Conservation (phyloP, 306 rosid genomes). For the Begonia peltatifolia region DNA sequence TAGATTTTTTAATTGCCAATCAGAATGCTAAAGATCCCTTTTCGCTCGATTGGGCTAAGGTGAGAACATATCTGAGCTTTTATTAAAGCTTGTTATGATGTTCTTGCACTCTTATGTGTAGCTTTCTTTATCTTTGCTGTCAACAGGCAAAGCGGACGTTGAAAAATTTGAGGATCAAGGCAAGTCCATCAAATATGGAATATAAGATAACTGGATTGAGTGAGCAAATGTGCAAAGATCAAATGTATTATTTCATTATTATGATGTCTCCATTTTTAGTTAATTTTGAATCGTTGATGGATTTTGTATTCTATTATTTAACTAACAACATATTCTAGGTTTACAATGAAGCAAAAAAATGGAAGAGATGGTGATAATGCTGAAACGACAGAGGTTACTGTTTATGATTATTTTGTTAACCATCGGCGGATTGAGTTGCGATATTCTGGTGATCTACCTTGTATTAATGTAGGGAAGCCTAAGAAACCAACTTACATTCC, state of each 20-base stretch:
- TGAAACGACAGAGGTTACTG: conserved; percentile 44
- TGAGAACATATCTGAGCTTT: conserved; percentile 9
- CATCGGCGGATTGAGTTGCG: conserved; percentile 38
- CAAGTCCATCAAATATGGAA: conserved; percentile 55
- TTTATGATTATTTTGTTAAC: conserved; percentile 67
- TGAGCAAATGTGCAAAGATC: conserved; percentile 64
- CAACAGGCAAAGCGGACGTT: conserved; percentile 68
- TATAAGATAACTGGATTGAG: conserved; percentile 83
- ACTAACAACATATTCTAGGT: conserved; percentile 22
- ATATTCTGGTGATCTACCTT: conserved; percentile 65
- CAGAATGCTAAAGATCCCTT: conserved; percentile 65
- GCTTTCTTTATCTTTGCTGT: not conserved
- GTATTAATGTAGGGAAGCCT: conserved; percentile 90
- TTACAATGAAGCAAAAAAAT: conserved; percentile 39
- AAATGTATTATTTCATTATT: conserved; percentile 23
- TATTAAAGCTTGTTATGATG: not conserved
- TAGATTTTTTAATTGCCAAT: conserved; percentile 68
- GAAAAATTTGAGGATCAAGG: conserved; percentile 63
- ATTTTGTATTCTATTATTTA: not conserved
- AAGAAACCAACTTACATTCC: conserved; percentile 81
- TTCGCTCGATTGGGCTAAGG: conserved; percentile 76
- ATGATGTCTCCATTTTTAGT: not conserved
- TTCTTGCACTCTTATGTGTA: not conserved
- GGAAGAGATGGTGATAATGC: conserved; percentile 29
- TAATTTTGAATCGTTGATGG: not conserved